Evolutionary conservation across 495 filamentous ascomycete genomes (phyloP).

Genomic region (Ramalina peruviana): DNA sequence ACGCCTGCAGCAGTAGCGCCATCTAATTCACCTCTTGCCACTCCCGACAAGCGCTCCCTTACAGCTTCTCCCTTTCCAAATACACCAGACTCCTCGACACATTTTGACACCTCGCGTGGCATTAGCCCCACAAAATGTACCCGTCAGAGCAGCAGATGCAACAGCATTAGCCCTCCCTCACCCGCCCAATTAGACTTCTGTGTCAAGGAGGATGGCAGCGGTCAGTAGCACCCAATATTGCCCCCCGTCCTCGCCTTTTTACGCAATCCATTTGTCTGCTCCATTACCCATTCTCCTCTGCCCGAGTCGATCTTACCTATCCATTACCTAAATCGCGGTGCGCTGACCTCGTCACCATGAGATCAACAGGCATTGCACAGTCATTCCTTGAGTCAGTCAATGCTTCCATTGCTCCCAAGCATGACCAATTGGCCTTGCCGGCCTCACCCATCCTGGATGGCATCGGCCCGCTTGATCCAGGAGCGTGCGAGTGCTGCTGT

Average conservation of each 20-base stretch:
- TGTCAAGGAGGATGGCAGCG: conserved; percentile 15
- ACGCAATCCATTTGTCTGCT: conserved; percentile 4
- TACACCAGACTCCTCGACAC: not conserved
- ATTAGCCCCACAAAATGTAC: not conserved
- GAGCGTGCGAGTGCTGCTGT: conserved; percentile 49
- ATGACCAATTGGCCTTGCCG: conserved; percentile 24
- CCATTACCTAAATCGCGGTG: conserved; percentile 10
- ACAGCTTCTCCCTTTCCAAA: not conserved
- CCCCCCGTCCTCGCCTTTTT: conserved; percentile 1
- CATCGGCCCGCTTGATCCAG: conserved; percentile 22
- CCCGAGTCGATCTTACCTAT: conserved; percentile 8
- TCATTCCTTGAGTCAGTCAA: conserved; percentile 56
- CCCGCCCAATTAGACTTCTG: conserved; percentile 5
- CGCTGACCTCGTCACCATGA: conserved; percentile 14
- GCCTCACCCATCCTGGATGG: conserved; percentile 23
- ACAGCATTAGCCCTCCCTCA: conserved; percentile 9
- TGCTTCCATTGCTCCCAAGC: conserved; percentile 37
- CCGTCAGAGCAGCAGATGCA: conserved; percentile 4
- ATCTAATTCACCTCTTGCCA: conserved; percentile 3
- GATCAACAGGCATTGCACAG: conserved; percentile 44
- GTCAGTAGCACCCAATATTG: conserved; percentile 7
- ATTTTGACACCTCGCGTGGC: not conserved
- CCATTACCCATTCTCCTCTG: not conserved
- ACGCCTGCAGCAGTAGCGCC: conserved; percentile 10
- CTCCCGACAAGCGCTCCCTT: conserved; percentile 18